phyloP scores from a whole-genome alignment of 2,329 filamentous ascomycete species.

The Pyrenophora seminiperda region DNA sequence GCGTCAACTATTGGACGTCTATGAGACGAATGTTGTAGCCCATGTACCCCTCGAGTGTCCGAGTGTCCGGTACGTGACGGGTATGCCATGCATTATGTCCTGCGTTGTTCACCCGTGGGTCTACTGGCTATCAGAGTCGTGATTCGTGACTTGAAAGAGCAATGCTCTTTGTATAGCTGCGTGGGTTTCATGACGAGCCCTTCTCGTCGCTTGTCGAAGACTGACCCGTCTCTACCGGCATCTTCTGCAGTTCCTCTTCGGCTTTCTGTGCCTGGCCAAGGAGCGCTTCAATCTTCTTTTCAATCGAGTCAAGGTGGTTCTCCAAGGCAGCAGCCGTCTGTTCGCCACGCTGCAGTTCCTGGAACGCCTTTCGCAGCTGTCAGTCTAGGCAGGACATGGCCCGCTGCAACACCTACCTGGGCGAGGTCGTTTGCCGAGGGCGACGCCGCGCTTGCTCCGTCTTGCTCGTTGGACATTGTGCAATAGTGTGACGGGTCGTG shows the following conservation, averaged over 20 bases:
- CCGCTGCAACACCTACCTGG: slow-evolving; percentile 27
- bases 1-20: slow-evolving; percentile 42
- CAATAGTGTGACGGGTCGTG: slow-evolving; percentile 15
- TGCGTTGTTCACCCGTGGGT: neutral
- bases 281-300: slow-evolving; percentile 61
- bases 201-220: slow-evolving; percentile 22
- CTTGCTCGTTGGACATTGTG: slow-evolving; percentile 42
- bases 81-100: neutral
- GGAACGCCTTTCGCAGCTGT: slow-evolving; percentile 52
- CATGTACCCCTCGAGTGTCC: too few relatives aligned
- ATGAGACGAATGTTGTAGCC: slow-evolving; percentile 15
- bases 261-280: slow-evolving; percentile 56
- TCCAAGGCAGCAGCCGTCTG: slow-evolving; percentile 61
- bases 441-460: slow-evolving; percentile 28
- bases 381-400: slow-evolving; percentile 9
- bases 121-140: neutral
- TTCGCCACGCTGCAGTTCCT: slow-evolving; percentile 61
- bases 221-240: slow-evolving; percentile 21
- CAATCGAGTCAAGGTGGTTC: slow-evolving; percentile 59
- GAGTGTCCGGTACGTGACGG: neutral
- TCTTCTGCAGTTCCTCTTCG: slow-evolving; percentile 35
- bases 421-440: slow-evolving; percentile 44
- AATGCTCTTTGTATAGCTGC: neutral
- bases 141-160: neutral
- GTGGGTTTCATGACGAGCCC: slow-evolving; percentile 15